Percentiles rank a stretch among this genome's conserved stretches.
Evolutionary conservation across 192 early-diverging fungal genomes (phyloP).

Genomic region (Lobulomyces angularis): DNA sequence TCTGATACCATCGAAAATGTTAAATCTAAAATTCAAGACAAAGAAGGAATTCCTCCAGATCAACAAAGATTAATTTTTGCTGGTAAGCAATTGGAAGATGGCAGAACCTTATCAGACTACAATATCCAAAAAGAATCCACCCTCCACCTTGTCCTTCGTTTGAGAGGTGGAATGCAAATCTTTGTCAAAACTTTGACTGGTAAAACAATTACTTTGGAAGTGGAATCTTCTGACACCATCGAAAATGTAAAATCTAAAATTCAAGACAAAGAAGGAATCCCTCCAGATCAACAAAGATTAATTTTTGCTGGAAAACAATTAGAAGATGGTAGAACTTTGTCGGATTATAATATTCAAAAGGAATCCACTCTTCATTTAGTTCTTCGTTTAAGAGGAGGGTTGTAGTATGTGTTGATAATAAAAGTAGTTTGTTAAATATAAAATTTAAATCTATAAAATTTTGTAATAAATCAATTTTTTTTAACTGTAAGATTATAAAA

Average conservation of each 20-base stretch:
- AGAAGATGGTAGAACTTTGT: conserved; percentile 59
- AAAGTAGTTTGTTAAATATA: no score
- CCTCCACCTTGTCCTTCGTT: conserved; percentile 55
- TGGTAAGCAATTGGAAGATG: conserved; percentile 68
- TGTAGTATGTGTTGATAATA: no score
- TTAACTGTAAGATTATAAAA: no score
- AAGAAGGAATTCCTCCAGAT: conserved; percentile 66
- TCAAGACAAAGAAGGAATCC: conserved; percentile 79
- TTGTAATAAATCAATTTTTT: no score
- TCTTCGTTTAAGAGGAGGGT: conserved; percentile 52
- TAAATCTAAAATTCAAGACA: conserved; percentile 70
- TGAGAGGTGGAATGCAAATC: conserved; percentile 56
- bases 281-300: conserved; percentile 71
- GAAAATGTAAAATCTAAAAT: conserved; percentile 78
- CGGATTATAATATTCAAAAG: conserved; percentile 67
- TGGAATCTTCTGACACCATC: conserved; percentile 63
- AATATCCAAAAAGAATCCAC: conserved; percentile 66
- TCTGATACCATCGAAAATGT: conserved; percentile 70
- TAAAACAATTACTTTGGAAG: conserved; percentile 93
- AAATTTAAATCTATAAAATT: no score
- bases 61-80: conserved; percentile 72
- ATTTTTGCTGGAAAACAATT: conserved; percentile 73
- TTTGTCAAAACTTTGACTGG: conserved; percentile 84
- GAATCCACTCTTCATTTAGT: conserved; percentile 59
- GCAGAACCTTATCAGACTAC: conserved; percentile 58